Base-by-base conservation (phyloP, 2,329 filamentous ascomycete genomes). In the Aureobasidium sp. region DNA sequence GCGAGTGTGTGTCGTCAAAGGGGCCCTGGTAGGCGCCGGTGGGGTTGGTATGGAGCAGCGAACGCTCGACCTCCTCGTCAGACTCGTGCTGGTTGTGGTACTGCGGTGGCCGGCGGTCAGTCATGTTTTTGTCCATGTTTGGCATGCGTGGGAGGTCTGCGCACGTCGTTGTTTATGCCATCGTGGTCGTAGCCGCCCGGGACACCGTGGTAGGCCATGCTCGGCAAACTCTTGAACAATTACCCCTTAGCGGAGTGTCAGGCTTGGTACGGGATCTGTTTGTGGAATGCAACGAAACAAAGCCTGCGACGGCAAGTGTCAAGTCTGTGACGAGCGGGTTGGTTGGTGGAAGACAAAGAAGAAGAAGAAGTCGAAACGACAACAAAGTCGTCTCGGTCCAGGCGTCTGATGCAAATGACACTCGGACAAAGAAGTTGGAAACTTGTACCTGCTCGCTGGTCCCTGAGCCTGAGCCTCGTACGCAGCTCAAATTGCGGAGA, bases 61-160 rank as follows among this genome's bases (percentile, higher is more conserved):
- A 79, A 63, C 73, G 76, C 67, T 74, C 75, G 61, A 74, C 75
- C 64, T 79, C 78, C 62, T 79, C 77, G 63, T 78, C 73, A 45
- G 70, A 69, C 59, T 65, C 66, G 53, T 64, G 62, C 55, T 49
- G 43, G 31, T 38, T 40, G 65, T 73, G 70, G 67, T 75, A 73
- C 61, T 67, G 64, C 46, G 35, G 59, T 50, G 61, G 46, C 37
- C 53, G 40, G 40, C 40, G 33, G 53, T 57, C 53, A 57, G 53
- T 27, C 53, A 45, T 57, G 15, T 57, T 46, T 19, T 35, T 45
- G 29, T 45, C 53, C 38, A 50, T 38, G 11, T 43, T 31, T 50
- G 38, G 19, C 8, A 25, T 29, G 23, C 19, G 29, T 21, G 38
- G 17, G 17, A 31, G 7, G 25, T 25, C 17, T 40, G 13, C 45